phyloP scores from a whole-genome alignment of 2,329 filamentous ascomycete species.

The Colletotrichum cereale region DNA sequence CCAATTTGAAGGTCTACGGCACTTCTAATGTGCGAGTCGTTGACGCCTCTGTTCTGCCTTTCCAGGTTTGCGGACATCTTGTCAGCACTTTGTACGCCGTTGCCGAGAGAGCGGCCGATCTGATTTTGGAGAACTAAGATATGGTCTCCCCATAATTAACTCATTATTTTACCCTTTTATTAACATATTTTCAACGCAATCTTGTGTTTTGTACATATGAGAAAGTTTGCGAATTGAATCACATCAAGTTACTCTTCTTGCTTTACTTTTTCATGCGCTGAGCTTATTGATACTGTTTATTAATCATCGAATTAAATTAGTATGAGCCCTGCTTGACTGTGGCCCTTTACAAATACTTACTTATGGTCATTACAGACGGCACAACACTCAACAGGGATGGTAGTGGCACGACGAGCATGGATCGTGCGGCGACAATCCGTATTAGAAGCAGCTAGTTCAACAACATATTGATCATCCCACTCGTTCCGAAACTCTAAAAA shows the following conservation, averaged over 20 bases:
- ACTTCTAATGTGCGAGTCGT: constrained; percentile 62
- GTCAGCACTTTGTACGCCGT: constrained; percentile 66
- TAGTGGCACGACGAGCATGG: too few relatives aligned
- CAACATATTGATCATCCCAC: too few relatives aligned
- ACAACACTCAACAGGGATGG: too few relatives aligned
- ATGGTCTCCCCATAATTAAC: too few relatives aligned
- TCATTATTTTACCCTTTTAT: not conserved
- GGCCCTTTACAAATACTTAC: too few relatives aligned
- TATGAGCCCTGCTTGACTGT: too few relatives aligned
- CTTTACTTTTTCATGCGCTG: not conserved
- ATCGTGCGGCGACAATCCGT: too few relatives aligned
- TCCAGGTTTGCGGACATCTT: constrained; percentile 62
- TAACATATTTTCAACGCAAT: not conserved
- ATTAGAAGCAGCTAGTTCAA: too few relatives aligned
- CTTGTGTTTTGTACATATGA: not conserved
- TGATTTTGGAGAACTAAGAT: constrained; percentile 41
- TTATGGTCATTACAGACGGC: too few relatives aligned
- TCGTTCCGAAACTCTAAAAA: too few relatives aligned
- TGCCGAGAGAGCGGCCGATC: constrained; percentile 58
- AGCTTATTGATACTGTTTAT: not conserved
- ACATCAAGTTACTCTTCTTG: not conserved
- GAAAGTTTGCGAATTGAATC: not conserved
- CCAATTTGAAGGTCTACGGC: constrained; percentile 62
- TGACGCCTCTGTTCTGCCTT: constrained; percentile 62
- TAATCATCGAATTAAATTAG: not conserved